Evolutionary conservation across 1,139 yeast genomes (phyloP), one percentile per base, ranked within the genome.

Genomic region (Tardiomyces blankii): DNA sequence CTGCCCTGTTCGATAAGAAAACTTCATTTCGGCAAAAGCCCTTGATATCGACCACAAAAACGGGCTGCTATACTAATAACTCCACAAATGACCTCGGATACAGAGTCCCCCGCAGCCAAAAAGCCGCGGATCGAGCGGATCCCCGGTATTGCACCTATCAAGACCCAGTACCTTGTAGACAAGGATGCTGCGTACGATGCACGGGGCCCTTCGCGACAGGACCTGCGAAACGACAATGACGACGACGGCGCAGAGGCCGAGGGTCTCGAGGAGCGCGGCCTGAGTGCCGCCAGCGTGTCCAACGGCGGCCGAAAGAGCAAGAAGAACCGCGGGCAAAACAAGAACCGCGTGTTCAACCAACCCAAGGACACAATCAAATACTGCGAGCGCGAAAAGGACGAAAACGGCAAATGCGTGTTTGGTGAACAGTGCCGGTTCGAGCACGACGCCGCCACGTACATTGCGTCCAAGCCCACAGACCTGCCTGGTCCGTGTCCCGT

Each of bases 241-340:
- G 76, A 74, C 45, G 77, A 73, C 44, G 79, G 72, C 30, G 82
- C 78, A 44, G 80, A 74, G 55, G 70, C 65, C 47, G 63, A 70
- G 46, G 65, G 69, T 48, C 46, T 64, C 12, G 61, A 58, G 41
- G 65, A 61, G 42, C 60, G 70, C 55, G 55, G 12, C 3, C 38
- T 23, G 11, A 52, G 68, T 44, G 76, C 69, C 49, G 72, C 68
- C 44, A 75, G 66, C 43, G 62, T 58, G 8, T 30, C 35, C n/a
- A 77, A 74, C 9, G 77, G 70, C 49, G 73, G 68, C 38, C 74
- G 73, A 25, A 73, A 69, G 42, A 73, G 76, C 62, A 74, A 75
- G 65, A 63, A 67, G 48, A n/a, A n/a, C n/a, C 71, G 89, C 44
- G 98, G 98, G 1, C 97, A 91, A 66, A 91, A 91, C 65, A 89